Conservation (phyloP, 2,329 filamentous ascomycete genomes). For the Ceratocystis papillata region DNA sequence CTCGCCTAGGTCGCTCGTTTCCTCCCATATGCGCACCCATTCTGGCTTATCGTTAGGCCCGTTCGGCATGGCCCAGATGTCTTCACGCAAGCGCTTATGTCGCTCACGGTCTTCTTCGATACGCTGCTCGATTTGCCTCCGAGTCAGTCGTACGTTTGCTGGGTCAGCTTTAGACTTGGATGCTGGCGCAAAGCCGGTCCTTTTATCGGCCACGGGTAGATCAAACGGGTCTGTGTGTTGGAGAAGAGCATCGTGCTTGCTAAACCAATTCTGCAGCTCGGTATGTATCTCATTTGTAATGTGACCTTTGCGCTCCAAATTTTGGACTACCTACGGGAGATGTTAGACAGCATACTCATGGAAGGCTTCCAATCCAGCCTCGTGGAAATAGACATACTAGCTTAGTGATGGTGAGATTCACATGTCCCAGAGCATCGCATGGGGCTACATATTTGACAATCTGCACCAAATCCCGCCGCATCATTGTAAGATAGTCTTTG, state of each 20-base stretch:
- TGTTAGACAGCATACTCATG: neutral
- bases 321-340: constrained; percentile 49
- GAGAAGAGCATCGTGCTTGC: constrained; percentile 57
- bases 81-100: constrained; percentile 83
- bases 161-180: constrained; percentile 29
- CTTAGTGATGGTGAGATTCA: constrained; percentile 85
- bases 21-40: constrained; percentile 73
- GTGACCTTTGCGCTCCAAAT: constrained; percentile 59
- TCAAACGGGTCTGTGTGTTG: constrained; percentile 13
- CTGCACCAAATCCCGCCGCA: constrained; percentile 81
- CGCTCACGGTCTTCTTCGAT: constrained; percentile 95
- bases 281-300: constrained; percentile 61
- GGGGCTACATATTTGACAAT: constrained; percentile 90
- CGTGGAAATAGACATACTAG: constrained; percentile 45
- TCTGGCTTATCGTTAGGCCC: constrained; percentile 52
- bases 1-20: constrained; percentile 73
- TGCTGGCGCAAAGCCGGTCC: constrained; percentile 27
- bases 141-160: constrained; percentile 46
- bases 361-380: neutral
- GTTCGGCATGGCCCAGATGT: constrained; percentile 76
- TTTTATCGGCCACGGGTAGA: neutral
- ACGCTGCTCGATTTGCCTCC: constrained; percentile 82
- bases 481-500: constrained; percentile 75
- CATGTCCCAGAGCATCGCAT: constrained; percentile 73
- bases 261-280: constrained; percentile 75